phyloP scores from a whole-genome alignment of 768 basidiomycete species.

The Boletus pseudopeckii region DNA sequence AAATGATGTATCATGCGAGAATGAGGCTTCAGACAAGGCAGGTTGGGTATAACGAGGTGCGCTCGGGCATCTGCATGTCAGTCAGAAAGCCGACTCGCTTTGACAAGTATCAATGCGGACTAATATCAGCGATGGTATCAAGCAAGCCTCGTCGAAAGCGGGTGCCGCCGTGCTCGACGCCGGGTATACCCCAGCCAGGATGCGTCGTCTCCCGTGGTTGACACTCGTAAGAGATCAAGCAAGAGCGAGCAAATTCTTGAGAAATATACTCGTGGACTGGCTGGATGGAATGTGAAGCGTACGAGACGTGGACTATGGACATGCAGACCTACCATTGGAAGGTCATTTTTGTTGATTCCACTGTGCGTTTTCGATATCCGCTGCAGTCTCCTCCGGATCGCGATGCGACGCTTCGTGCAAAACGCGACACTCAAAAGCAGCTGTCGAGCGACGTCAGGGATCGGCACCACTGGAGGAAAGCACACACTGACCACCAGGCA shows the following conservation, averaged over 20 bases:
- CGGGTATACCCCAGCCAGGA: slow-evolving; percentile 75
- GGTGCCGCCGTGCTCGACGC: slow-evolving; percentile 56
- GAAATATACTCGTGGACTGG: slow-evolving; percentile 62
- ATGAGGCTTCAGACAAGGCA: slow-evolving; percentile 68
- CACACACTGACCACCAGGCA: slow-evolving; percentile 58
- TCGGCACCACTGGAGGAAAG: background rate
- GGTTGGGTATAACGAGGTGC: slow-evolving; percentile 67
- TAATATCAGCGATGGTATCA: slow-evolving; percentile 66
- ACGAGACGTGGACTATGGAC: background rate
- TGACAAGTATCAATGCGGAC: slow-evolving; percentile 37
- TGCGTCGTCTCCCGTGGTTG: slow-evolving; percentile 63
- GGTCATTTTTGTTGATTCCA: slow-evolving; percentile 49
- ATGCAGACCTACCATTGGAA: slow-evolving; percentile 53
- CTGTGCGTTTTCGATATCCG: slow-evolving; percentile 62
- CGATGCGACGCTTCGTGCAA: slow-evolving; percentile 66
- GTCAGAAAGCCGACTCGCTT: slow-evolving; percentile 5
- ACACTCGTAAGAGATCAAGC: slow-evolving; percentile 67
- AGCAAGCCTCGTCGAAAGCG: slow-evolving; percentile 68
- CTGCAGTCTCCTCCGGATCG: slow-evolving; percentile 60
- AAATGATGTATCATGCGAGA: slow-evolving; percentile 78
- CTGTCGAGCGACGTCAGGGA: slow-evolving; percentile 32
- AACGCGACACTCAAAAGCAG: slow-evolving; percentile 55
- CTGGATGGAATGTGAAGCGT: slow-evolving; percentile 33
- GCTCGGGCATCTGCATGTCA: slow-evolving; percentile 56
- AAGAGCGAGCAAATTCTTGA: slow-evolving; percentile 74